These are phyloP conservation scores for Mycena floridula DNA, from an alignment of 768 basidiomycete genomes.

Conservation along the genomic window DNA sequence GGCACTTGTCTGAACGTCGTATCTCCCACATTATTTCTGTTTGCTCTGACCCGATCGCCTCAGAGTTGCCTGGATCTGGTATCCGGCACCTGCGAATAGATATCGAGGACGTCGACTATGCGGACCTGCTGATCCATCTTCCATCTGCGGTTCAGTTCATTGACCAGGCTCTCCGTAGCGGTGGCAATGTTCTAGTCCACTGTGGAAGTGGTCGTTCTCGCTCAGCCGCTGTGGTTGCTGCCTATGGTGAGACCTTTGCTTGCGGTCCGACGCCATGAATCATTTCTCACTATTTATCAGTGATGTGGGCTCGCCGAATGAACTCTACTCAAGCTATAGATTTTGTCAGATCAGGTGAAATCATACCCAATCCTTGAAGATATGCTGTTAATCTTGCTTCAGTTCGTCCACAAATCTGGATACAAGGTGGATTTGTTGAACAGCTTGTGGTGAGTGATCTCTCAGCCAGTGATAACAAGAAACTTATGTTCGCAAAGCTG, in stretches of 20 bases:
- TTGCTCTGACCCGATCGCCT: conserved; percentile 65
- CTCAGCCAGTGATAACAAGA: no score
- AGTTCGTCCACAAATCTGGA: conserved; percentile 78
- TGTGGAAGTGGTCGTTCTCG: conserved; percentile 62
- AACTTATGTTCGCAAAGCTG: no score
- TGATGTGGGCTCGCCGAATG: conserved; percentile 62
- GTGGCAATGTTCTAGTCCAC: conserved; percentile 61
- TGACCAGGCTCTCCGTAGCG: conserved; percentile 49
- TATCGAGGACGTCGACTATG: conserved; percentile 65
- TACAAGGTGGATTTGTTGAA: conserved; percentile 73
- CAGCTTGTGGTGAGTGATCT: no score
- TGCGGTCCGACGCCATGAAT: background rate
- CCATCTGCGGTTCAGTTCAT: conserved; percentile 66
- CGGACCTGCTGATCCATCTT: conserved; percentile 60
- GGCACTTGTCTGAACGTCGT: conserved; percentile 64
- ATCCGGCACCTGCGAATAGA: conserved; percentile 65
- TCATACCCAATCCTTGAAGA: conserved; percentile 3
- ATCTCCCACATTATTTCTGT: conserved; percentile 80
- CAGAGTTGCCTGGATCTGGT: conserved; percentile 65
- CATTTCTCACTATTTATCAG: conserved; percentile 26
- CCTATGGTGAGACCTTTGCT: conserved; percentile 51
- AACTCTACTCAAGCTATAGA: conserved; percentile 54
- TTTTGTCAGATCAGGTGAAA: conserved; percentile 51
- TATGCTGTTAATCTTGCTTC: conserved; percentile 5
- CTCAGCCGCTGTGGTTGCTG: conserved; percentile 66